Conservation (phyloP, 495 filamentous ascomycete species). For the Hypoxylon trugodes region DNA sequence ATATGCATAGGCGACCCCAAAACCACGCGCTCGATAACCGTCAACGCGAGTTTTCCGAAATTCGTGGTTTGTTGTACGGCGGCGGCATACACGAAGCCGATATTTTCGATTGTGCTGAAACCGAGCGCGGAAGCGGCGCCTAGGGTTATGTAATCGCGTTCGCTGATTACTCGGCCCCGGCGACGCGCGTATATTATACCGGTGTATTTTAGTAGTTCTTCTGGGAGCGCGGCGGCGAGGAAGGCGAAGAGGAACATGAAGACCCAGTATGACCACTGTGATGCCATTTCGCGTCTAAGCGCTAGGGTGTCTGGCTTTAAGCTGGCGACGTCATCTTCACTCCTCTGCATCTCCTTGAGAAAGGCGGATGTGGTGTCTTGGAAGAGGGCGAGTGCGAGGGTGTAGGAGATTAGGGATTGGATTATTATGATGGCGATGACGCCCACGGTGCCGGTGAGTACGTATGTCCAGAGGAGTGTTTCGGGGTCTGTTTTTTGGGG, state of each 20-base stretch:
- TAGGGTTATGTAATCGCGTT: conserved; percentile 35
- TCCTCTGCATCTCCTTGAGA: neutral
- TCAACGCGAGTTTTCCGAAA: conserved; percentile 11
- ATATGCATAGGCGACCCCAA: conserved; percentile 32
- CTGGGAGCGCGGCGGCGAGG: conserved; percentile 24
- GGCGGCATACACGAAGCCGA: conserved; percentile 32
- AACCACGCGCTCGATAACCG: conserved; percentile 25
- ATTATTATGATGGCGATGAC: conserved; percentile 9
- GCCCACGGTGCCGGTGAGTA: conserved; percentile 21
- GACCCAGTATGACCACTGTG: conserved; percentile 33
- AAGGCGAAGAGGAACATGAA: conserved; percentile 29
- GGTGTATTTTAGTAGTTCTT: conserved; percentile 39
- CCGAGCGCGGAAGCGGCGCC: conserved; percentile 31
- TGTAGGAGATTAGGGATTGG: conserved; percentile 16
- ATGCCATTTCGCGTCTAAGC: conserved; percentile 10
- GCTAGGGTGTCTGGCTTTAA: conserved; percentile 17
- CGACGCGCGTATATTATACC: conserved; percentile 35
- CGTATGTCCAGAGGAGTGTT: conserved; percentile 28
- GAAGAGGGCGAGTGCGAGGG: conserved; percentile 12
- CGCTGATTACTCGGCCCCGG: neutral
- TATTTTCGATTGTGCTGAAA: conserved; percentile 36
- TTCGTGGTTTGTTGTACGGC: conserved; percentile 8
- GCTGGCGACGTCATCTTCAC: conserved; percentile 16
- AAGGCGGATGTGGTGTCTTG: neutral
- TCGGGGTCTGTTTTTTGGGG: conserved; percentile 6